Evolutionary conservation across 495 filamentous ascomycete species (phyloP).

Genomic region (Pyronema domesticum): DNA sequence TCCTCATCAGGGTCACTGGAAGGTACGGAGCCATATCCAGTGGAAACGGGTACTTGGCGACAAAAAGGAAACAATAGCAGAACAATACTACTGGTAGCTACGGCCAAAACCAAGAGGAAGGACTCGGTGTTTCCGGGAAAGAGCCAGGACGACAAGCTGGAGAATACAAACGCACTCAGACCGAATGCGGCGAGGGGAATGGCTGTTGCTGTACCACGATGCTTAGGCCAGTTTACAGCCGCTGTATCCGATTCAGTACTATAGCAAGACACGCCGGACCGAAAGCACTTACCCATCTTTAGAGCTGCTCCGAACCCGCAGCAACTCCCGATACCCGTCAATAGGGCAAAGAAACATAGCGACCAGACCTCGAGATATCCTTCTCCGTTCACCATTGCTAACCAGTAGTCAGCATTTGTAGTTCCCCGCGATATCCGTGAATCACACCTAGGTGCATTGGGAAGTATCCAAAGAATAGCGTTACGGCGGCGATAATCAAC

Average conservation of each 20-base stretch:
- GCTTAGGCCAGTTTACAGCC: constrained; percentile 79
- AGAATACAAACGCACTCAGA: constrained; percentile 91
- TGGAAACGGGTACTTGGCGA: constrained; percentile 46
- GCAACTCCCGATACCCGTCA: constrained; percentile 77
- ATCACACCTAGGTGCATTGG: constrained; percentile 47
- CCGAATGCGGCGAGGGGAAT: constrained; percentile 87
- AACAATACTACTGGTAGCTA: constrained; percentile 59
- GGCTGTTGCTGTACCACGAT: constrained; percentile 84
- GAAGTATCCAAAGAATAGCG: constrained; percentile 62
- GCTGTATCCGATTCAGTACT: constrained; percentile 29
- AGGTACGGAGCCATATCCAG: constrained; percentile 48
- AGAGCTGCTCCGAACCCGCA: constrained; percentile 71
- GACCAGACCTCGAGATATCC: constrained; percentile 48
- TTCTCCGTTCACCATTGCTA: constrained; percentile 35
- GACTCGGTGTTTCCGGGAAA: constrained; percentile 70
- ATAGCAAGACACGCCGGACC: neutral
- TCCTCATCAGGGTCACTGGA: constrained; percentile 36
- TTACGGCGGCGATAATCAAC: constrained; percentile 51
- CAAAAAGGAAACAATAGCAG: constrained; percentile 67
- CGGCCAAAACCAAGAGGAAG: constrained; percentile 62
- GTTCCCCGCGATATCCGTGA: neutral
- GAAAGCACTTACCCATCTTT: constrained; percentile 40
- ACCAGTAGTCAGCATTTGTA: neutral
- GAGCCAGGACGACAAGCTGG: constrained; percentile 51
- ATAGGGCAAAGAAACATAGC: constrained; percentile 63